These are phyloP conservation scores for Camellia sinensis DNA, from an alignment of 148 eudicot genomes.

Conservation along the genomic window DNA sequence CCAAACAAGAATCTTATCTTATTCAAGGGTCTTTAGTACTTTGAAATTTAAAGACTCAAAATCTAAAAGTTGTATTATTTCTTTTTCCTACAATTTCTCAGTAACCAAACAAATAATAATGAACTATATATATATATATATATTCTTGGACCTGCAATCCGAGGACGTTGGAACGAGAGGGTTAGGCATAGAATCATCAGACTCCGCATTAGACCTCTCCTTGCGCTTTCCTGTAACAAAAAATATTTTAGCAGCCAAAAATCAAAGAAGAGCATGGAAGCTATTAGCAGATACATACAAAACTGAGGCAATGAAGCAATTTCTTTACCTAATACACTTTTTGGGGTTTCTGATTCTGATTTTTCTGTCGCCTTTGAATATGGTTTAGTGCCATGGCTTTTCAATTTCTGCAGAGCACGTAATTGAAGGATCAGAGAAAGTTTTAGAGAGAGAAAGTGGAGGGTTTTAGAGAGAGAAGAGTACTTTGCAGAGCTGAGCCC, in stretches of 20 bases:
- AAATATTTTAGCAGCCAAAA: background rate
- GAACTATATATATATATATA: background rate
- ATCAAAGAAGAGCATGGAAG: background rate
- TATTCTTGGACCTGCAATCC: slow-evolving; percentile 49
- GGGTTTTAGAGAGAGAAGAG: background rate
- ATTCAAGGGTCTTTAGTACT: background rate
- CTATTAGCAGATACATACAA: background rate
- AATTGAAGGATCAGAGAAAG: slow-evolving; percentile 2
- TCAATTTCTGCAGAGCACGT: slow-evolving; percentile 49
- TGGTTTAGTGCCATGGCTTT: slow-evolving; percentile 33
- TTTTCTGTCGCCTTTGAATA: slow-evolving; percentile 19
- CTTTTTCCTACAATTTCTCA: background rate
- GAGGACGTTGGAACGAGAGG: slow-evolving; percentile 60
- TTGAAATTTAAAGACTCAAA: background rate
- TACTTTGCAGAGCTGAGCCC: slow-evolving; percentile 67
- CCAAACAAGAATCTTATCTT: slow-evolving; percentile 4
- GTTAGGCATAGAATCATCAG: slow-evolving; percentile 32
- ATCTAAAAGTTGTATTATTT: background rate
- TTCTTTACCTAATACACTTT: slow-evolving; percentile 42
- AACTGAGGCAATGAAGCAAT: background rate
- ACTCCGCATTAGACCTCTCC: slow-evolving; percentile 40
- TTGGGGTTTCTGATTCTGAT: slow-evolving; percentile 15
- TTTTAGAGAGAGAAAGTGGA: background rate
- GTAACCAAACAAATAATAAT: background rate
- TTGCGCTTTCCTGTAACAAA: slow-evolving; percentile 63